phyloP scores from a whole-genome alignment of 306 rosid genomes.

The Arachis hypogaea region DNA sequence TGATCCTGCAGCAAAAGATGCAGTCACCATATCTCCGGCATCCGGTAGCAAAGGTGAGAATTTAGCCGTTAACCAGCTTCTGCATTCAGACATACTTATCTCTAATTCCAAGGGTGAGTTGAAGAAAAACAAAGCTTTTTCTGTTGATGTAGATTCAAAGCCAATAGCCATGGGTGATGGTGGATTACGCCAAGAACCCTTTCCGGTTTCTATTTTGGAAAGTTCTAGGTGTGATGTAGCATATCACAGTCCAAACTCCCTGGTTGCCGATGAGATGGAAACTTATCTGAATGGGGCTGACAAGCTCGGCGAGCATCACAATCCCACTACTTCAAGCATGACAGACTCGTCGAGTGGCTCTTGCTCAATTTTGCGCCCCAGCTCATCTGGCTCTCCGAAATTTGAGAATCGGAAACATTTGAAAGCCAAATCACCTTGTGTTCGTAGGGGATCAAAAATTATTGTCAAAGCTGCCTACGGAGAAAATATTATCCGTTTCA shows the following conservation, averaged over 20 bases:
- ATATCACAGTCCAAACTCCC: no score
- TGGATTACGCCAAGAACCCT: conserved; percentile 32
- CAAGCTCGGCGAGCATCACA: not conserved
- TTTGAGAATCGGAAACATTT: conserved; percentile 58
- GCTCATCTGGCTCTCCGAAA: conserved; percentile 75
- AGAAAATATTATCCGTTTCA: conserved; percentile 83
- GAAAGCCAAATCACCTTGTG: conserved; percentile 44
- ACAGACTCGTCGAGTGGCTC: conserved; percentile 65
- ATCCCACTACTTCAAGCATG: no score
- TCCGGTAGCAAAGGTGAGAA: conserved; percentile 38
- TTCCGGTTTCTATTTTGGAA: no score
- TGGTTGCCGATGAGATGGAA: no score
- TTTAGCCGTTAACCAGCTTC: not conserved
- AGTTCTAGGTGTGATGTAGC: no score
- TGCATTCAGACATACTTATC: conserved; percentile 28
- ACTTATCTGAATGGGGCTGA: no score
- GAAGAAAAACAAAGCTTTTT: conserved; percentile 43
- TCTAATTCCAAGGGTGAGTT: conserved; percentile 43
- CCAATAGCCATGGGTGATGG: conserved; percentile 48
- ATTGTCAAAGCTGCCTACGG: conserved; percentile 75
- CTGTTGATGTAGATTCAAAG: conserved; percentile 49
- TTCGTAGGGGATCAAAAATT: conserved; percentile 59
- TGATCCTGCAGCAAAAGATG: not conserved
- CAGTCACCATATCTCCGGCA: not conserved
- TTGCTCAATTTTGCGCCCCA: conserved; percentile 52